Conservation (phyloP, 192 early-diverging fungal species). For the Podila epicladia region DNA sequence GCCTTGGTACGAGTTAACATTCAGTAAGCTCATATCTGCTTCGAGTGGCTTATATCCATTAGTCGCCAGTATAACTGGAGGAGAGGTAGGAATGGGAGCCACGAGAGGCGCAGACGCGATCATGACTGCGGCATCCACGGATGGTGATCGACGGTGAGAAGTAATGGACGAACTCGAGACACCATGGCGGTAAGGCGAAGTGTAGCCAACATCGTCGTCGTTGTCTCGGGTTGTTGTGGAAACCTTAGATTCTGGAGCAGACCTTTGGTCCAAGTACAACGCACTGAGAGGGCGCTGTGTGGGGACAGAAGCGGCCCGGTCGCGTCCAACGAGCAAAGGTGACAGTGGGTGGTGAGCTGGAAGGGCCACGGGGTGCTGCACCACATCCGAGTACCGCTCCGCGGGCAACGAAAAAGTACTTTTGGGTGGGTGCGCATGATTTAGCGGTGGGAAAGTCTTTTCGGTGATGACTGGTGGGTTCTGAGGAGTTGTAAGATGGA, state of each 20-base stretch:
- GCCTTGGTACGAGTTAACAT: not conserved
- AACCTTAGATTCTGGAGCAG: not conserved
- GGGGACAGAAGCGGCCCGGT: conserved; percentile 7
- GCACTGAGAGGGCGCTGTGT: not conserved
- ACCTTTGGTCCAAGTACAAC: not conserved
- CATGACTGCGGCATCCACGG: conserved; percentile 18
- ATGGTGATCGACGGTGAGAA: conserved; percentile 45
- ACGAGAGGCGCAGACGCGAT: not conserved
- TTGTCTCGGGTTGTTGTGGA: conserved; percentile 9
- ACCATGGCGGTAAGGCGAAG: conserved; percentile 48
- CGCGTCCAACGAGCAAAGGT: conserved; percentile 9
- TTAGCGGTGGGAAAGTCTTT: conserved; percentile 40
- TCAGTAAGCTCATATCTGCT: not conserved
- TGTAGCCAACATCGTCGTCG: conserved; percentile 41
- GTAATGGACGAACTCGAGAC: conserved; percentile 43
- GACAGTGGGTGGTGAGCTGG: conserved; percentile 21
- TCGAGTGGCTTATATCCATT: conserved; percentile 3
- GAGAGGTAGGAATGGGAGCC: not conserved
- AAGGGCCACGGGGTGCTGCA: conserved; percentile 1
- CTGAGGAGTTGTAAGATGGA: conserved; percentile 24
- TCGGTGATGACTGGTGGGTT: conserved; percentile 37
- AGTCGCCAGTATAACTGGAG: not conserved
- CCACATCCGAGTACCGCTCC: conserved; percentile 6
- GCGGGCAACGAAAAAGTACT: not conserved
- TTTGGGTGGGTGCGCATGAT: not conserved